Evolutionary conservation across 805 yeast species (phyloP), one percentile per base, ranked within the genome.

Genomic region (Nakazawaea pomicola): DNA sequence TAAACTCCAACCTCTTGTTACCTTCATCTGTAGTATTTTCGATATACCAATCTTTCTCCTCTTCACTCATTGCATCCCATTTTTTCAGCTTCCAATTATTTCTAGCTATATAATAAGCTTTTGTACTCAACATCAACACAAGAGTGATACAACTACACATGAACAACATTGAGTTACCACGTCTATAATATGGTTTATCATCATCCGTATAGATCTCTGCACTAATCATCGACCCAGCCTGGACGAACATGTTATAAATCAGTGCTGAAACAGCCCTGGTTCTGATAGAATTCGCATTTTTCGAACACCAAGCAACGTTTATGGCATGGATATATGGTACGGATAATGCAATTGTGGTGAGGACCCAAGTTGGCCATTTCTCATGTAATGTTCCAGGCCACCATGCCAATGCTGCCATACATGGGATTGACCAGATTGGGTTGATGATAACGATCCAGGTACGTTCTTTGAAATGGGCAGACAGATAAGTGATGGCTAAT

Each of bases 191-290:
- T 1, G 90, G 90, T 31, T 61, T 62, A 52, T 83, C 90, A 32
- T 67, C 70, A 1, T 55, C 54, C 36, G 80, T 57, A 56, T 82
- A 83, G 6, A 83, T 67, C 50, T 80, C 74, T 6, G 78, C 62
- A 3, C 77, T 61, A 8, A 73, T 61, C 36, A 83, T 76, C 15
- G 64, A 57, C 1, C 78, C 82, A 0, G 76, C 63, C 53, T 83
- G 89, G 1, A 75, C 76, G 54, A 68, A 72, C 67, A 80, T 78
- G 51, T 81, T 83, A 52, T 75, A 80, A 35, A 82, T 43, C 0
- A 88, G 78, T 0, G 86, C 76, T 11, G 82, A 70, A 4, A 82
- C 78, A 0, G 88, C 74, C 49, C 90, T 64, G 2, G 76, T 62
- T n/a, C 80, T 60, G 20, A 82, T 83, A 1, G 81, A 67, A 54